Base-by-base conservation (phyloP, 148 eudicot species). In the Cornus kousa region DNA sequence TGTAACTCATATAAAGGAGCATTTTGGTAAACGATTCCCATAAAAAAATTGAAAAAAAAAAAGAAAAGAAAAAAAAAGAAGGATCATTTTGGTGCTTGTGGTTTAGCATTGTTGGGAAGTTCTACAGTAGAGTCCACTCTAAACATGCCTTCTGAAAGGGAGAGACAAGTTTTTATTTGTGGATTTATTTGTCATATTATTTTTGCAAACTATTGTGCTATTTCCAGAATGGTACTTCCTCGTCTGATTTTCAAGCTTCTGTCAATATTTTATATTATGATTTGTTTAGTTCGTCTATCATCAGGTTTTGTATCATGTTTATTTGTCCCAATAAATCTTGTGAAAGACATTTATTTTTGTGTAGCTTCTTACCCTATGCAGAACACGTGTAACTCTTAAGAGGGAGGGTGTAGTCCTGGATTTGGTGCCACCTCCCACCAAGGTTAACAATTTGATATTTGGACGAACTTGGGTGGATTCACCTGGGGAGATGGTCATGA, bases 401-500 rank as follows among this genome's bases (percentile, higher is more conserved):
- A 88, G 81, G 77, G 93, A 87, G 80, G 93, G 95, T 73, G 95
- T 93, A 23, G 91, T 92, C 46, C 82, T 96, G 32, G 98, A 96
- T 81, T 84, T 96, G 88, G 99, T 96, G n/a, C 99, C 99, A 23
- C 99, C 98, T 74, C 99, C 97, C 31, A 87, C 98, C 0, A 96
- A 93, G 82, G 95, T 92, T 81, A 91, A 93, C 83, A 96, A 96
- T 82, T 83, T 96, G 35, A 96, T 96, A 35, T 96, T 96, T 83
- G 98, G 99, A 71, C 91, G 98, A 70, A 96, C 99, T 59, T 96
- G 99, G 99, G 91, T 96, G 32, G 99, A 96, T 87, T 90, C 94
- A 65, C 97, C 95, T 2, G 99, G 99, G 50, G 99, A 96, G 81
- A 96, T 96, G 98, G 74, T 96, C 67, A 39, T 96, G 90, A 84